These are phyloP conservation scores for Trichosporon sp. DNA, from an alignment of 1,284 basidiomycete species.

Conservation along the genomic window DNA sequence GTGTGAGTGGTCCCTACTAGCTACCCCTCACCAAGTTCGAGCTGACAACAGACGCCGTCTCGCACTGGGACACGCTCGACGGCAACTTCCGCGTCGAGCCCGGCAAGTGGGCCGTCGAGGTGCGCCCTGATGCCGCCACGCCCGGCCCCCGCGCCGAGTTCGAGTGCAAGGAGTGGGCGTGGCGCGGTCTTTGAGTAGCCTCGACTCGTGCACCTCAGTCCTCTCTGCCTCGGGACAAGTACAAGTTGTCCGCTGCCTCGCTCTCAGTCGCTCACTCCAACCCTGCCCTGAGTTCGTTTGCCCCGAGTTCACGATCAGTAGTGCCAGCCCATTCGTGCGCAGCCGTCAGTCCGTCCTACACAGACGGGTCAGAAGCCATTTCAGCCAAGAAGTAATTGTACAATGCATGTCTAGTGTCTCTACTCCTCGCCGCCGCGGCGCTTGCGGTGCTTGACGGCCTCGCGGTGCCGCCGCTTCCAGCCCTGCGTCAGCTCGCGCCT, in stretches of 20 bases:
- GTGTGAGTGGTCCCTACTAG: slow-evolving; percentile 26
- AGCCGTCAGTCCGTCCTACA: background rate
- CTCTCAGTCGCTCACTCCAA: too few relatives aligned
- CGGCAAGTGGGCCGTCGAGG: slow-evolving; percentile 38
- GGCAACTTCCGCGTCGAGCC: slow-evolving; percentile 38
- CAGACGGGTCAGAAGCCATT: background rate
- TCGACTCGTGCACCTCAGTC: too few relatives aligned
- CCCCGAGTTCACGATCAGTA: background rate
- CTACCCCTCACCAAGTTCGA: background rate
- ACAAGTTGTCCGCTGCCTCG: too few relatives aligned
- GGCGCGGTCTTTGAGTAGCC: slow-evolving; percentile 27
- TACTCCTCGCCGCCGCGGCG: slow-evolving; percentile 55
- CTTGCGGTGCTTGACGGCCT: slow-evolving; percentile 66
- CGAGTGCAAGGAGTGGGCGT: slow-evolving; percentile 31
- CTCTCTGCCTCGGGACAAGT: background rate
- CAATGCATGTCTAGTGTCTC: background rate
- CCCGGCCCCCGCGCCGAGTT: slow-evolving; percentile 29
- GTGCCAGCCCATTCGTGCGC: too few relatives aligned
- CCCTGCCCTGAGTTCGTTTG: too few relatives aligned
- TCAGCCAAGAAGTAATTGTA: background rate
- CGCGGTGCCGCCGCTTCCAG: slow-evolving; percentile 73
- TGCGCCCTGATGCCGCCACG: slow-evolving; percentile 34
- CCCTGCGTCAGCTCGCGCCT: slow-evolving; percentile 67
- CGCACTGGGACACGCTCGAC: slow-evolving; percentile 47
- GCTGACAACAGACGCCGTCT: slow-evolving; percentile 35